Evolutionary conservation across 106 monocot species (phyloP).

Genomic region (Vanilla planifolia): DNA sequence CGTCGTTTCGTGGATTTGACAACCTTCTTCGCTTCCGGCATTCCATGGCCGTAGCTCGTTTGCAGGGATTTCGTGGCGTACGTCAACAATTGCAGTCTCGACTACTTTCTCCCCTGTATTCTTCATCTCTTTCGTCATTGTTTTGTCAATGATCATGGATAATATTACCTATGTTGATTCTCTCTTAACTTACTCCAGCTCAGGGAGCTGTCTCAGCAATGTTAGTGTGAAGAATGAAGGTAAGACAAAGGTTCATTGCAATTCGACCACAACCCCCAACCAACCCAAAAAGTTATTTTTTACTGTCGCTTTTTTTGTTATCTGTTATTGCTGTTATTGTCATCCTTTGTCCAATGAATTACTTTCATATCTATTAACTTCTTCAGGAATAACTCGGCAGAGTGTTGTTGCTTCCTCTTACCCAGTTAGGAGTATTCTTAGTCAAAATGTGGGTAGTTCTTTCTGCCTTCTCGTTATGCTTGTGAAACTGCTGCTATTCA

Average conservation of each 20-base stretch:
- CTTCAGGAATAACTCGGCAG: constrained; percentile 2
- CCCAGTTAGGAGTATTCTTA: constrained; percentile 10
- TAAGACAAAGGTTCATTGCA: not conserved
- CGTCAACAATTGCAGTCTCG: not conserved
- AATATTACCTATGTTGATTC: not conserved
- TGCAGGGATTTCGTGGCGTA: not conserved
- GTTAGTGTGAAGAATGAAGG: constrained; percentile 1
- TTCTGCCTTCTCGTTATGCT: too few relatives aligned
- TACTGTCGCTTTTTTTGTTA: too few relatives aligned
- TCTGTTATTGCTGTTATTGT: not conserved
- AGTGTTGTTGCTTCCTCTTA: constrained; percentile 6
- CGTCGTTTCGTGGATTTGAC: too few relatives aligned
- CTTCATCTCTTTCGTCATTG: not conserved
- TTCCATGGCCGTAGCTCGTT: constrained; percentile 8
- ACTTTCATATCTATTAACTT: not conserved
- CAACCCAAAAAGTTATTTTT: too few relatives aligned
- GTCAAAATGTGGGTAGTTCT: constrained; percentile 6
- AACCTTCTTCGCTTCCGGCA: too few relatives aligned
- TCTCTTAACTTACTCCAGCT: not conserved
- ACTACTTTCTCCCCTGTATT: constrained; percentile 2
- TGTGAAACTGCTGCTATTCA: not conserved
- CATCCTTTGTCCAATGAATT: not conserved
- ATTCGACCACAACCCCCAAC: too few relatives aligned
- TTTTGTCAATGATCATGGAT: not conserved
- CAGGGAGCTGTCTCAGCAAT: not conserved